Conservation (phyloP, 2,329 filamentous ascomycete species). For the Paraphaeosphaeria minitans region DNA sequence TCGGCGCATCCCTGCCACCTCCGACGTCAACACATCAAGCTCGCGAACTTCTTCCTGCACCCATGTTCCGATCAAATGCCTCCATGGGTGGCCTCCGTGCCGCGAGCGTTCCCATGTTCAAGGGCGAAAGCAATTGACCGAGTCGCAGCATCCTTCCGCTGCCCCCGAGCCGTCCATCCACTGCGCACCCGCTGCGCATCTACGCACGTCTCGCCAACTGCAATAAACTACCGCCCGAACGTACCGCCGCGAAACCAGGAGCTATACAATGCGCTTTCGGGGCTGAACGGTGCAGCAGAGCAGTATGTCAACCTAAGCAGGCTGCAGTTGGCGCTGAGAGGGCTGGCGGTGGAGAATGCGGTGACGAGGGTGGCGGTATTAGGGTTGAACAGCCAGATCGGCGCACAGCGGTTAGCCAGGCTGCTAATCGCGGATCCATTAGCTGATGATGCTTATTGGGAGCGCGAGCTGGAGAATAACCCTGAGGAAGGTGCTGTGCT, state of each 20-base stretch:
- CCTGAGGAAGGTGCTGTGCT: constrained; percentile 48
- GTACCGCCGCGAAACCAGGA: constrained; percentile 60
- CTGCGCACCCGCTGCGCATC: constrained; percentile 42
- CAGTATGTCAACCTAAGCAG: constrained; percentile 70
- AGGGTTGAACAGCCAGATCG: constrained; percentile 55
- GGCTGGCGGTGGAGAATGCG: constrained; percentile 61
- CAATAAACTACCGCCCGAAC: constrained; percentile 59
- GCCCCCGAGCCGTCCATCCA: constrained; percentile 30
- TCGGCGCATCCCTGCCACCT: not conserved
- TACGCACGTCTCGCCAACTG: constrained; percentile 56
- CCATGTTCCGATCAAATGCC: constrained; percentile 47
- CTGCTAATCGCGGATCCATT: constrained; percentile 59
- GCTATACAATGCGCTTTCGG: constrained; percentile 63
- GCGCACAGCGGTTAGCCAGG: constrained; percentile 69
- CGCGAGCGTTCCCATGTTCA: constrained; percentile 36
- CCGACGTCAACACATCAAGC: constrained; percentile 22
- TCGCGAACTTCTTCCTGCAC: constrained; percentile 21
- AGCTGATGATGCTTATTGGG: constrained; percentile 49
- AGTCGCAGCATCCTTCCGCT: constrained; percentile 28
- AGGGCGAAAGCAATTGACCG: constrained; percentile 35
- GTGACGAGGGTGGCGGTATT: constrained; percentile 61
- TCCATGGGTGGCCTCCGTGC: constrained; percentile 48
- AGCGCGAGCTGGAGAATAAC: constrained; percentile 46
- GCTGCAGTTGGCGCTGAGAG: constrained; percentile 72
- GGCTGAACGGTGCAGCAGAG: constrained; percentile 65